A percentile compares a stretch with the other conserved stretches of the same genome.
Conservation (phyloP, 2,329 filamentous ascomycete species). For the Clonostachys sp. region DNA sequence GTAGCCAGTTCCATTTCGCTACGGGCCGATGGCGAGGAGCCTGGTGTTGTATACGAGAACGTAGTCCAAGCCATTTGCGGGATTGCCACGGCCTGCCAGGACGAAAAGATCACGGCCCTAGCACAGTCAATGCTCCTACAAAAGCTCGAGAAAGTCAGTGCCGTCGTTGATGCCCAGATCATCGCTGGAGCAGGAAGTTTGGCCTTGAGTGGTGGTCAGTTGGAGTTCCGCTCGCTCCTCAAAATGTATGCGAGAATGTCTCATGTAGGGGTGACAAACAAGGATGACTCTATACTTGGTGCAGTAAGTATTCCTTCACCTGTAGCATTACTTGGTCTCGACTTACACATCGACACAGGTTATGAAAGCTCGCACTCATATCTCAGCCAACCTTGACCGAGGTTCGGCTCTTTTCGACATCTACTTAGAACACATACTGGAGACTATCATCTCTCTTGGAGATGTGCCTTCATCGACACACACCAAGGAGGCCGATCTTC, state of each 20-base stretch:
- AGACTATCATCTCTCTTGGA: constrained; percentile 84
- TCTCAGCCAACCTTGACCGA: constrained; percentile 65
- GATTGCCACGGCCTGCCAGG: constrained; percentile 76
- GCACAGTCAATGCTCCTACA: constrained; percentile 96
- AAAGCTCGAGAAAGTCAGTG: constrained; percentile 82
- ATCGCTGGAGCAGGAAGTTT: constrained; percentile 77
- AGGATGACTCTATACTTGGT: constrained; percentile 61
- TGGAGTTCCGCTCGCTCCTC: constrained; percentile 81
- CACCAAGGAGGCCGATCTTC: constrained; percentile 71
- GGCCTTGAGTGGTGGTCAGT: constrained; percentile 69
- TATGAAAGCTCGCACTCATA: constrained; percentile 71
- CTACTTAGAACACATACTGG: constrained; percentile 79
- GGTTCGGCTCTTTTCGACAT: constrained; percentile 75
- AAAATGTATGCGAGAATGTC: constrained; percentile 77
- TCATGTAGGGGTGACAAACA: constrained; percentile 66
- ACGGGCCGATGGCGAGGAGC: constrained; percentile 69
- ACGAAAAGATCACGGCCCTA: constrained; percentile 88
- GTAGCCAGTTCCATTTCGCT: constrained; percentile 78
- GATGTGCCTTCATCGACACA: constrained; percentile 74
- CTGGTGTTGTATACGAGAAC: constrained; percentile 71
- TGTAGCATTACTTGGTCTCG: too few species aligned
- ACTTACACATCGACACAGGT: constrained; percentile 39
- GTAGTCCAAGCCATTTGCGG: constrained; percentile 93
- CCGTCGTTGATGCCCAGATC: constrained; percentile 77
- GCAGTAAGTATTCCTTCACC: constrained; percentile 51